Evolutionary conservation across 108 stramenopile genomes (phyloP).

Genomic region (Cyclotella baltica): DNA sequence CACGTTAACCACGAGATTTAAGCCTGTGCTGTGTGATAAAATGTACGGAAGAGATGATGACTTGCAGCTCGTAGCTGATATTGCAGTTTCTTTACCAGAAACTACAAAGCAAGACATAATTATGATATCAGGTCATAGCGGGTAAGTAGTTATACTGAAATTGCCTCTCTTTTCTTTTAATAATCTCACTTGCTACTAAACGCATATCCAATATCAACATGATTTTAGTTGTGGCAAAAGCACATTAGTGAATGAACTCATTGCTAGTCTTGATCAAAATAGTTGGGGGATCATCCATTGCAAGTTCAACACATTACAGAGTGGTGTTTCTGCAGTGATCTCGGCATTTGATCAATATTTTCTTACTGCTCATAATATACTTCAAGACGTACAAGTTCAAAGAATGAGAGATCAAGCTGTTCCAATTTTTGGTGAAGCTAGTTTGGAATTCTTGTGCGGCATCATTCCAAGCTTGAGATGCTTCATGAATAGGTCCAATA

Average conservation of each 20-base stretch:
- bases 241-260: constrained; percentile 4
- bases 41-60: constrained; percentile 18
- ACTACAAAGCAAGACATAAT: background rate
- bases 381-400: background rate
- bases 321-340: background rate
- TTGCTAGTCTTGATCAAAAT: background rate
- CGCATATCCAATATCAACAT: background rate
- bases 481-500: background rate
- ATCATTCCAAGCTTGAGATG: constrained; percentile 7
- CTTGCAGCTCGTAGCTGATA: background rate
- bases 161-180: too few relatives aligned
- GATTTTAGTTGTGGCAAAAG: constrained; percentile 8
- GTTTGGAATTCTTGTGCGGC: background rate
- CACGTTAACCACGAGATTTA: background rate
- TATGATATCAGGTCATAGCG: background rate
- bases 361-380: background rate
- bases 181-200: too few relatives aligned
- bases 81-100: background rate
- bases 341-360: constrained; percentile 22
- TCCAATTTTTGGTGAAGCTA: background rate
- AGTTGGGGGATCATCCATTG: constrained; percentile 12
- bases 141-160: background rate
- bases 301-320: constrained; percentile 5
- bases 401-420: background rate
- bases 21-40: constrained; percentile 1